A percentile compares a stretch with the other conserved stretches of the same genome.
These are phyloP conservation scores for Geotrichum citri-aurantii DNA, from an alignment of 1,139 yeast genomes.

Conservation along the genomic window DNA sequence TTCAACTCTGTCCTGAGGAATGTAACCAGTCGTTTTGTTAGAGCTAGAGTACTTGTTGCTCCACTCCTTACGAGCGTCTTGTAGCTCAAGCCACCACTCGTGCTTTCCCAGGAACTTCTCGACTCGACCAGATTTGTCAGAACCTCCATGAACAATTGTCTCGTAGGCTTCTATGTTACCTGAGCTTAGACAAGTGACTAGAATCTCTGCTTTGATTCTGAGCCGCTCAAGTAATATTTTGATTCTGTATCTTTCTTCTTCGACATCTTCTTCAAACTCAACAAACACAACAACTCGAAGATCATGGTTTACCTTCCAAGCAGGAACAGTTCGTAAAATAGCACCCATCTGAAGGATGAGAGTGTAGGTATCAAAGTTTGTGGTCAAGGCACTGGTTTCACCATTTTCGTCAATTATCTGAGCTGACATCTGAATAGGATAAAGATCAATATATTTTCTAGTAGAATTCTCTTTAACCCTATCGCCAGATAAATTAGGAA, in stretches of 20 bases:
- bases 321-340: constrained; percentile 83
- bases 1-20: constrained; percentile 16
- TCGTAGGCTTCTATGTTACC: constrained; percentile 63
- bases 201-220: constrained; percentile 72
- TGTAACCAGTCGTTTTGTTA: constrained; percentile 8
- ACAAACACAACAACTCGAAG: constrained; percentile 86
- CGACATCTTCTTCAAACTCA: constrained; percentile 63
- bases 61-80: constrained; percentile 47
- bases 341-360: constrained; percentile 89
- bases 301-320: constrained; percentile 73
- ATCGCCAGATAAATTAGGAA: constrained; percentile 42
- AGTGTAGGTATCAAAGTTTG: constrained; percentile 92
- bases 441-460: constrained; percentile 60
- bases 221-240: constrained; percentile 59
- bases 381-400: constrained; percentile 60
- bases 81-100: constrained; percentile 64
- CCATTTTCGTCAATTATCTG: constrained; percentile 61
- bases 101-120: constrained; percentile 41
- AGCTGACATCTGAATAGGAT: constrained; percentile 96
- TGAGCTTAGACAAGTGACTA: constrained; percentile 61
- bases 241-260: constrained; percentile 62
- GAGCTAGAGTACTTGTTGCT: constrained; percentile 8
- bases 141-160: constrained; percentile 65
- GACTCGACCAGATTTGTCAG: constrained; percentile 31
- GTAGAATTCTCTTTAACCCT: constrained; percentile 5